Percentiles rank a stretch among this genome's conserved stretches.
These are phyloP conservation scores for Glebionis coronaria DNA, from an alignment of 129 eudicot species.

Conservation along the genomic window DNA sequence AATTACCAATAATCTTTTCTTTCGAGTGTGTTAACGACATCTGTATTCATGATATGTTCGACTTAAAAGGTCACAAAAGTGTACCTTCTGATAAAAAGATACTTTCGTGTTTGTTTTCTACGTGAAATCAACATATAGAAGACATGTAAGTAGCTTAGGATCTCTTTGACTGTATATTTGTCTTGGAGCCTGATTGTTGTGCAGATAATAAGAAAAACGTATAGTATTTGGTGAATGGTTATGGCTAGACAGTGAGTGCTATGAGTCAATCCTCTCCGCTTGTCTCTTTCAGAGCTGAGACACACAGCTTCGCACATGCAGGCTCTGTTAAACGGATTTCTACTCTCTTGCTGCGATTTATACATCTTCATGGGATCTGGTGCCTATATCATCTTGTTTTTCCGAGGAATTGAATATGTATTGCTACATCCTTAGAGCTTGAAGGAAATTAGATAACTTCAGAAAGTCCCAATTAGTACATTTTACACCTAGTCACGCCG, in stretches of 20 bases:
- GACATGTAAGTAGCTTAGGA: not conserved
- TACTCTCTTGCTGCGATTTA: slow-evolving; percentile 10
- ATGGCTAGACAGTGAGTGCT: slow-evolving; percentile 5
- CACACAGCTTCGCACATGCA: not conserved
- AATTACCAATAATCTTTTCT: not conserved
- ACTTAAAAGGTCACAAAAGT: slow-evolving; percentile 3
- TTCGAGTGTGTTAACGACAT: not conserved
- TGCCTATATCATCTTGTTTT: slow-evolving; percentile 9
- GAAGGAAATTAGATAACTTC: slow-evolving; percentile 6
- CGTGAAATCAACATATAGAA: not conserved
- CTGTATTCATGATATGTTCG: not conserved
- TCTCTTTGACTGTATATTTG: not conserved
- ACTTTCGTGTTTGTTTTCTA: slow-evolving; percentile 10
- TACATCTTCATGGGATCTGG: not conserved
- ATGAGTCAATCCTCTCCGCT: slow-evolving; percentile 5
- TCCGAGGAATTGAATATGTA: slow-evolving; percentile 6
- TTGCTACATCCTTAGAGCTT: slow-evolving; percentile 9
- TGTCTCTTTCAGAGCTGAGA: not conserved
- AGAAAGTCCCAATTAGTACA: slow-evolving; percentile 5
- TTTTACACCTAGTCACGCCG: not conserved
- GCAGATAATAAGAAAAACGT: slow-evolving; percentile 6
- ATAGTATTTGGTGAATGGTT: slow-evolving; percentile 9
- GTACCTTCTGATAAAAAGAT: not conserved
- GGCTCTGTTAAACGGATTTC: slow-evolving; percentile 4
- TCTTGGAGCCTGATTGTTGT: not conserved